Conservation (phyloP, 257 asterid genomes). For the Ilex aquifolium region DNA sequence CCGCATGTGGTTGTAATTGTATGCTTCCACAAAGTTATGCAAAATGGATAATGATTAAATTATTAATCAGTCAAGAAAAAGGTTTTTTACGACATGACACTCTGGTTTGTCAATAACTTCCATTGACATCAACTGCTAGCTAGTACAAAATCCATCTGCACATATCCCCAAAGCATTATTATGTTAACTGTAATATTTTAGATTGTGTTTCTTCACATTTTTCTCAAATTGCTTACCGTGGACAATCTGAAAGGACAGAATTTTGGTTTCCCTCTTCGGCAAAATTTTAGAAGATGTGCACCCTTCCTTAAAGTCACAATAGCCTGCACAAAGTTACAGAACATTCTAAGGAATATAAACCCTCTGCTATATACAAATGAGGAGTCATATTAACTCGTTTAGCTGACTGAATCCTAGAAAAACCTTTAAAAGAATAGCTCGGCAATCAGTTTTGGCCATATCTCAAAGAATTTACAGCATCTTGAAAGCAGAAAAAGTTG, state of each 20-base stretch:
- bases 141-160: too few relatives aligned
- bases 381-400: neutral
- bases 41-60: too few relatives aligned
- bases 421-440: neutral
- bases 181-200: neutral
- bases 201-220: neutral
- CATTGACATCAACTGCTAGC: too few relatives aligned
- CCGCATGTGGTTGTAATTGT: too few relatives aligned
- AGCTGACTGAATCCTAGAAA: neutral
- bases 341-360: neutral
- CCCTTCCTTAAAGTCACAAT: constrained; percentile 50
- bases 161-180: neutral
- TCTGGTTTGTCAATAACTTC: too few relatives aligned
- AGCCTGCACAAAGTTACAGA: constrained; percentile 28
- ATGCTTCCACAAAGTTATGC: too few relatives aligned
- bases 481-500: neutral
- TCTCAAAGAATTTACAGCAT: too few relatives aligned
- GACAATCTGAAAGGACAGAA: constrained; percentile 48
- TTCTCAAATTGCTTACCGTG: constrained; percentile 23
- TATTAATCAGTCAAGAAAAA: too few relatives aligned
- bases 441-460: neutral
- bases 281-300: constrained; percentile 38
- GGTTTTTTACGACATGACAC: too few relatives aligned
- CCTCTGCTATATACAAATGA: neutral
- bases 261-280: constrained; percentile 47